These are phyloP conservation scores for Fusarium pseudoanthophilum DNA, from an alignment of 2,329 filamentous ascomycete genomes.

Conservation along the genomic window DNA sequence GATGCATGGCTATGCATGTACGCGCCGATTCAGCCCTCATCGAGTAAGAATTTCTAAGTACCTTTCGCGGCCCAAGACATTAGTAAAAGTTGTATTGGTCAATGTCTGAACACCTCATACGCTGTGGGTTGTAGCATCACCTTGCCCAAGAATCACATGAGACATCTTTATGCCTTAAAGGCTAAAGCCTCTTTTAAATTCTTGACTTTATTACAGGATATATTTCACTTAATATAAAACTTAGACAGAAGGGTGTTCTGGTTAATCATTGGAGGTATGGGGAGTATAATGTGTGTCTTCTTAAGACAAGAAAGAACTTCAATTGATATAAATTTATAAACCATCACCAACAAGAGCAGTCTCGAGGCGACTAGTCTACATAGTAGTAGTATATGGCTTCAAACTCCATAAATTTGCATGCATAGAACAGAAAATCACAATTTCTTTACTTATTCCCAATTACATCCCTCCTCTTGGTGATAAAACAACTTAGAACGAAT, in stretches of 20 bases:
- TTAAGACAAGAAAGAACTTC: background rate
- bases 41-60: background rate
- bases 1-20: slow-evolving; percentile 14
- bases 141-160: background rate
- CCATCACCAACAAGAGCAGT: slow-evolving; percentile 3
- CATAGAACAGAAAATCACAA: slow-evolving; percentile 10
- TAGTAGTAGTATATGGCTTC: slow-evolving; percentile 17
- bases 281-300: background rate
- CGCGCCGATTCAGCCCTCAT: slow-evolving; percentile 4
- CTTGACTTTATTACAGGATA: too few relatives aligned
- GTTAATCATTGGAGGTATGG: background rate
- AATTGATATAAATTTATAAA: background rate
- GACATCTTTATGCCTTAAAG: background rate
- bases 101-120: background rate
- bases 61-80: background rate
- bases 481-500: background rate
- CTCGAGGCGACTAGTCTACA: slow-evolving; percentile 7
- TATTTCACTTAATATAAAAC: too few relatives aligned
- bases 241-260: background rate
- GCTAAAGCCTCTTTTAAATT: too few relatives aligned
- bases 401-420: slow-evolving; percentile 24
- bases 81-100: background rate
- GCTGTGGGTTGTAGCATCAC: background rate
- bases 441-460: background rate
- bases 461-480: slow-evolving; percentile 5